Percentiles rank a stretch among this genome's conserved stretches.
Evolutionary conservation across 805 yeast genomes (phyloP).

Genomic region (Blastobotrys attinorum): DNA sequence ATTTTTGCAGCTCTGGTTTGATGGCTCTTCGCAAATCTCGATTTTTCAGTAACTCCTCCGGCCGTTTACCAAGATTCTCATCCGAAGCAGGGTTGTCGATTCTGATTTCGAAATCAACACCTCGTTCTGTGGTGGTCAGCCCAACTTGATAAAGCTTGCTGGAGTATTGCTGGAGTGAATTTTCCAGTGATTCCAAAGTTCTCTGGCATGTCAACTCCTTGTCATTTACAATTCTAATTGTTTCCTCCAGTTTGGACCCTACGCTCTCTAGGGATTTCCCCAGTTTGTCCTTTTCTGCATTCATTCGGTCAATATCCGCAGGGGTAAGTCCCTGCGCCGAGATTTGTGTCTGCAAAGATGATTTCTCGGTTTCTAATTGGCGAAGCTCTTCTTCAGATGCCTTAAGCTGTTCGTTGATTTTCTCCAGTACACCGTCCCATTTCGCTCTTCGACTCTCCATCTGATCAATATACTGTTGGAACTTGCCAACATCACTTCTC

Average conservation of each 20-base stretch:
- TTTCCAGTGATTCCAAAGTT: slow-evolving; percentile 44
- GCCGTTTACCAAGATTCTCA: slow-evolving; percentile 39
- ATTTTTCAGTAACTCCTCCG: slow-evolving; percentile 34
- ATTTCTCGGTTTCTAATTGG: slow-evolving; percentile 33
- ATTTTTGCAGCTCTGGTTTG: slow-evolving; percentile 32
- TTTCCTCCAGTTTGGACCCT: slow-evolving; percentile 38
- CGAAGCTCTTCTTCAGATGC: slow-evolving; percentile 37
- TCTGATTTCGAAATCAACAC: slow-evolving; percentile 33
- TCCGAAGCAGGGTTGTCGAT: slow-evolving; percentile 35
- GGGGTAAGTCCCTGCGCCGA: slow-evolving; percentile 51
- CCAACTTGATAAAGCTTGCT: slow-evolving; percentile 42
- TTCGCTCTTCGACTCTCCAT: slow-evolving; percentile 56
- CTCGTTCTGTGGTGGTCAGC: slow-evolving; percentile 17
- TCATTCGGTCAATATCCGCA: slow-evolving; percentile 54
- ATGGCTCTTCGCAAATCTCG: slow-evolving; percentile 33
- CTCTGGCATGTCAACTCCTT: slow-evolving; percentile 44
- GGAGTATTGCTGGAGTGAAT: slow-evolving; percentile 50
- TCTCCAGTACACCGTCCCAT: slow-evolving; percentile 55
- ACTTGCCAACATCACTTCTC: slow-evolving; percentile 62
- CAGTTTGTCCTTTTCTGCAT: slow-evolving; percentile 51
- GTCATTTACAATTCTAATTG: slow-evolving; percentile 38
- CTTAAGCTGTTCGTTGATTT: slow-evolving; percentile 47
- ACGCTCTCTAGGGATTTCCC: slow-evolving; percentile 45
- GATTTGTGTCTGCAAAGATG: slow-evolving; percentile 39
- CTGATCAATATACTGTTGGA: slow-evolving; percentile 60